Evolutionary conservation across 208 protist species (phyloP).

Genomic region (Phytomonas serpens): DNA sequence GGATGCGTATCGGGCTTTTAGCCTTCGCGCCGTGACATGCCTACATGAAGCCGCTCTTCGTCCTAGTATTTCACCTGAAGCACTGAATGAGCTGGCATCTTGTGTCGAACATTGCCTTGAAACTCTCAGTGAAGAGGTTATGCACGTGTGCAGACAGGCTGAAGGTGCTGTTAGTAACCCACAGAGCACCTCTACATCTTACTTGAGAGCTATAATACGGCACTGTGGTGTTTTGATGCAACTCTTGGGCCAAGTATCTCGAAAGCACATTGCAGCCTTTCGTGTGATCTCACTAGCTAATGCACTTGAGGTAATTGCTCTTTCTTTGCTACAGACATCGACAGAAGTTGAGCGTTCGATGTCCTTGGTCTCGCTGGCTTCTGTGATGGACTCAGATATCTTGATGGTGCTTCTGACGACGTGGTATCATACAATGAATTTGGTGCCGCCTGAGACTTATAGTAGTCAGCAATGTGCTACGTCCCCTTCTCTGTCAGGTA

Average conservation of each 20-base stretch:
- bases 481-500: not conserved
- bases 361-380: not conserved
- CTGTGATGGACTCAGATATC: not conserved
- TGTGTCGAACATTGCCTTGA: constrained; percentile 31
- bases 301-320: not conserved
- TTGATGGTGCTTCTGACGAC: constrained; percentile 37
- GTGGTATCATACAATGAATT: constrained; percentile 58
- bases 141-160: not conserved
- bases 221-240: not conserved
- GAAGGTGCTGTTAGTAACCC: not conserved
- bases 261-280: not conserved
- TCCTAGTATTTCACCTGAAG: constrained; percentile 6
- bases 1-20: constrained; percentile 77
- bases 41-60: constrained; percentile 20
- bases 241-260: not conserved
- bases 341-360: not conserved
- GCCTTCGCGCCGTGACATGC: constrained; percentile 47
- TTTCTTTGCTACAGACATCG: not conserved
- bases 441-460: constrained; percentile 18
- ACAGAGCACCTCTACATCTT: constrained; percentile 1
- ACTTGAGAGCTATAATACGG: not conserved
- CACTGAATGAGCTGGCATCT: constrained; percentile 19
- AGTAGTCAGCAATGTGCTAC: not conserved
- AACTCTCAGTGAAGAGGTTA: constrained; percentile 12
- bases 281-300: not conserved